Percentiles rank a stretch among this genome's conserved stretches.
Evolutionary conservation across 257 asterid genomes (phyloP).

Genomic region (Scutellaria barbata): DNA sequence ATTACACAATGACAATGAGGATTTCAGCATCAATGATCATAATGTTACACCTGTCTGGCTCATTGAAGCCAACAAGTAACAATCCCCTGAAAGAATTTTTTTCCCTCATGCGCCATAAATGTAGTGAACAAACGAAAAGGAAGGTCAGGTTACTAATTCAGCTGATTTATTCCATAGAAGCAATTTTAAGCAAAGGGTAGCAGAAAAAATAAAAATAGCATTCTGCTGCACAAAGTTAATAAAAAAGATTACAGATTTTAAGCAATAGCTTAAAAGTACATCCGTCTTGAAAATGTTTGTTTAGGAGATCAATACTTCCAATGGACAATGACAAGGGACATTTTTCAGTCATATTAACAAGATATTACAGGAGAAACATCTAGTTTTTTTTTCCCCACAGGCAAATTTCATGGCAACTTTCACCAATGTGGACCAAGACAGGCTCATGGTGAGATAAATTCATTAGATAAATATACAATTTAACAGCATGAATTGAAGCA

Average conservation of each 20-base stretch:
- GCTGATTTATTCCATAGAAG: constrained; percentile 6
- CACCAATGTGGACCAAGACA: neutral
- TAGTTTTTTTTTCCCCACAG: neutral
- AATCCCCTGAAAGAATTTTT: neutral
- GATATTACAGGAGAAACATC: neutral
- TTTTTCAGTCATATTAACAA: neutral
- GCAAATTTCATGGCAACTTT: neutral
- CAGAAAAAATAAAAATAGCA: neutral
- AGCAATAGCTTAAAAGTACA: neutral
- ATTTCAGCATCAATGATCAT: constrained; percentile 20
- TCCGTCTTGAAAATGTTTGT: neutral
- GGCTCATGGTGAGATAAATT: neutral
- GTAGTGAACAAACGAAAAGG: constrained; percentile 8
- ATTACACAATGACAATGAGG: neutral
- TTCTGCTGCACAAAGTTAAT: neutral
- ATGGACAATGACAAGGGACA: constrained; percentile 1
- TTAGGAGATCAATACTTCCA: neutral
- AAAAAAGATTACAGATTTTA: neutral
- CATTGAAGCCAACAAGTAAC: constrained; percentile 15
- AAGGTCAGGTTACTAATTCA: neutral
- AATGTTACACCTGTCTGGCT: neutral
- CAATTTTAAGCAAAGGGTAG: neutral
- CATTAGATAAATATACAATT: neutral
- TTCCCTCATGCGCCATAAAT: no score
- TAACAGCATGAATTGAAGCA: constrained; percentile 23